These are phyloP conservation scores for Aspergillus heteromorphus DNA, from an alignment of 495 filamentous ascomycete genomes.

Conservation along the genomic window DNA sequence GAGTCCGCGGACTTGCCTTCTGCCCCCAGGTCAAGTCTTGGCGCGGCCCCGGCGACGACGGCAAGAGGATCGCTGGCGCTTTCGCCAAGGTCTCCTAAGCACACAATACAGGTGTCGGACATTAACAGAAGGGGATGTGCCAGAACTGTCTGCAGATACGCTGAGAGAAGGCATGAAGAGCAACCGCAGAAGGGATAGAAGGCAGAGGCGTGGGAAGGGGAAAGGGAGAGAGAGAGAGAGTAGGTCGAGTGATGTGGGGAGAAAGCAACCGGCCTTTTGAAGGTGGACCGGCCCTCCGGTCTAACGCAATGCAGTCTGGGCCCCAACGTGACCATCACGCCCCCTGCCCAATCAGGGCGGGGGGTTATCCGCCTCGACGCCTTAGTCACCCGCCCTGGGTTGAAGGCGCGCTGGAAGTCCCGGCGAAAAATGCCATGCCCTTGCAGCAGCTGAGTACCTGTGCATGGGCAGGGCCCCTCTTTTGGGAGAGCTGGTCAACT, in stretches of 20 bases:
- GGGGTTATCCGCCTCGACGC: neutral
- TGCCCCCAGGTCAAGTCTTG: slow-evolving; percentile 38
- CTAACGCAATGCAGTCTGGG: slow-evolving; percentile 41
- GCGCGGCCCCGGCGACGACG: slow-evolving; percentile 39
- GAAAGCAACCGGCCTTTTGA: slow-evolving; percentile 39
- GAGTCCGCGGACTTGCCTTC: slow-evolving; percentile 29
- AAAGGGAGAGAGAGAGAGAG: slow-evolving; percentile 24
- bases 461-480: neutral
- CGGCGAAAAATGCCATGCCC: neutral
- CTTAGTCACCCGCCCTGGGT: slow-evolving; percentile 1
- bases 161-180: slow-evolving; percentile 45
- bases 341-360: slow-evolving; percentile 24
- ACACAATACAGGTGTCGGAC: slow-evolving; percentile 95
- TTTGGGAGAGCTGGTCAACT: neutral
- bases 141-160: slow-evolving; percentile 24
- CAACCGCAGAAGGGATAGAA: slow-evolving; percentile 19
- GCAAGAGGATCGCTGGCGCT: slow-evolving; percentile 47
- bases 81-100: slow-evolving; percentile 81
- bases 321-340: slow-evolving; percentile 33
- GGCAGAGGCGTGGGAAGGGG: slow-evolving; percentile 11
- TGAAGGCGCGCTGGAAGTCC: neutral
- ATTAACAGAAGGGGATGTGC: slow-evolving; percentile 47
- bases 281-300: slow-evolving; percentile 36
- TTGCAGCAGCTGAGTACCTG: neutral
- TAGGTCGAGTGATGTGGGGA: slow-evolving; percentile 34